These are phyloP conservation scores for Crucihimalaya himalaica DNA, from an alignment of 345 rosid species.

Conservation along the genomic window DNA sequence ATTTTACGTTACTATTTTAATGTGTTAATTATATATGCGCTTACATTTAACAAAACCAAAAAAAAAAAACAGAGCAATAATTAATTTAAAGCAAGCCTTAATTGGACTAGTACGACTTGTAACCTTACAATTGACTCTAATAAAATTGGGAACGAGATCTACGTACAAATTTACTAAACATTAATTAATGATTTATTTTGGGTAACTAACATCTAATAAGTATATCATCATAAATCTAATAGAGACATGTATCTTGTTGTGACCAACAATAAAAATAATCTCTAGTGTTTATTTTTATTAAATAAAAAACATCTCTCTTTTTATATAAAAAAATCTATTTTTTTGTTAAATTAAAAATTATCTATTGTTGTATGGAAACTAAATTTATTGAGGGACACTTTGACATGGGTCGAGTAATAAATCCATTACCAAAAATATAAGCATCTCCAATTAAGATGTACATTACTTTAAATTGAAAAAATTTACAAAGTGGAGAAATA, in stretches of 20 bases:
- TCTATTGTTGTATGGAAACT: not conserved
- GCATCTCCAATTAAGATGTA: not conserved
- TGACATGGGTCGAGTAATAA: not conserved
- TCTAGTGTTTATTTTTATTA: too few species aligned
- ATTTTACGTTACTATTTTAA: constrained; percentile 31
- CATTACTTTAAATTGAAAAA: not conserved
- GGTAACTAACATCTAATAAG: not conserved
- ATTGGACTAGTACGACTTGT: not conserved
- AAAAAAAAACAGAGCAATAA: not conserved
- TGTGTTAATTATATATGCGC: not conserved
- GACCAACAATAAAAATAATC: not conserved
- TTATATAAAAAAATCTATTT: too few species aligned
- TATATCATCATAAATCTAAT: not conserved
- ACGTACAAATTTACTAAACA: not conserved
- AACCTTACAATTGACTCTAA: not conserved
- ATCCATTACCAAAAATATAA: not conserved
- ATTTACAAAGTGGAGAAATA: constrained; percentile 5
- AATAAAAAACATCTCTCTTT: not conserved
- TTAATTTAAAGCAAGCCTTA: not conserved
- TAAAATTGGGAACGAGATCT: constrained; percentile 13
- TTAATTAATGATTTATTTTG: not conserved
- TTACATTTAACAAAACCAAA: not conserved
- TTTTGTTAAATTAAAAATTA: too few species aligned
- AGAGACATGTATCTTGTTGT: not conserved
- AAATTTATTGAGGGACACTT: not conserved